Evolutionary conservation across 257 asterid species (phyloP).

Genomic region (Anisodus acutangulus): DNA sequence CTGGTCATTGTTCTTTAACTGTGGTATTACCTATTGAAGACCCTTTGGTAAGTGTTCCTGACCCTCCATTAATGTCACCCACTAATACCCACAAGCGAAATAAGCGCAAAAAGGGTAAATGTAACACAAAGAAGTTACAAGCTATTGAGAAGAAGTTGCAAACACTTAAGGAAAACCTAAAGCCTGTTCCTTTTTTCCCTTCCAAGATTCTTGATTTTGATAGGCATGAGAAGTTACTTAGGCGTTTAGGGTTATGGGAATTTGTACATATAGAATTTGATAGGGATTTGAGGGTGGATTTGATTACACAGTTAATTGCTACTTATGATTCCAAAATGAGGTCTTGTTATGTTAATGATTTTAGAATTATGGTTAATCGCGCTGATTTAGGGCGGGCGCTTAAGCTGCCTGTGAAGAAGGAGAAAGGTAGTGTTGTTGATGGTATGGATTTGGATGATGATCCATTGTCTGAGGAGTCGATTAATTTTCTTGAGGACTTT

Average conservation of each 20-base stretch:
- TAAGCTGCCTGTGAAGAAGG: conserved; percentile 64
- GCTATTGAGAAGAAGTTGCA: conserved; percentile 58
- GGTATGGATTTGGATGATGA: conserved; percentile 56
- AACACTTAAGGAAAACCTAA: conserved; percentile 50
- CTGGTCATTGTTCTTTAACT: conserved; percentile 13
- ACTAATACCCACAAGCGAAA: conserved; percentile 30
- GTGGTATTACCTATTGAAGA: conserved; percentile 38
- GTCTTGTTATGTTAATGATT: conserved; percentile 52
- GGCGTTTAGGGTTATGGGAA: conserved; percentile 80
- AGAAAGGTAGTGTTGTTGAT: conserved; percentile 51
- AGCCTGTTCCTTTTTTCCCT: conserved; percentile 72
- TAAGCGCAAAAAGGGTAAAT: conserved; percentile 66
- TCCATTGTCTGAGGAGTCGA: conserved; percentile 53
- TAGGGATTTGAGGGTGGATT: conserved; percentile 58
- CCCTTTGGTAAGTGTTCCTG: conserved; percentile 24
- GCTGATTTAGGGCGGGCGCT: conserved; percentile 77
- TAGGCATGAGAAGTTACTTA: conserved; percentile 62
- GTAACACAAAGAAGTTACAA: conserved; percentile 49
- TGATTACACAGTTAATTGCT: conserved; percentile 72
- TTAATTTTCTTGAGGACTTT: conserved; percentile 53
- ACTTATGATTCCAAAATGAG: conserved; percentile 56
- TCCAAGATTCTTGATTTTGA: conserved; percentile 52
- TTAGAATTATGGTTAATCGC: conserved; percentile 55
- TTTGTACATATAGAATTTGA: conserved; percentile 71
- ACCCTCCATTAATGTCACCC: conserved; percentile 41